Evolutionary conservation across 345 rosid genomes (phyloP), one percentile per base, ranked within the genome.

Genomic region (Lepidium africanum): DNA sequence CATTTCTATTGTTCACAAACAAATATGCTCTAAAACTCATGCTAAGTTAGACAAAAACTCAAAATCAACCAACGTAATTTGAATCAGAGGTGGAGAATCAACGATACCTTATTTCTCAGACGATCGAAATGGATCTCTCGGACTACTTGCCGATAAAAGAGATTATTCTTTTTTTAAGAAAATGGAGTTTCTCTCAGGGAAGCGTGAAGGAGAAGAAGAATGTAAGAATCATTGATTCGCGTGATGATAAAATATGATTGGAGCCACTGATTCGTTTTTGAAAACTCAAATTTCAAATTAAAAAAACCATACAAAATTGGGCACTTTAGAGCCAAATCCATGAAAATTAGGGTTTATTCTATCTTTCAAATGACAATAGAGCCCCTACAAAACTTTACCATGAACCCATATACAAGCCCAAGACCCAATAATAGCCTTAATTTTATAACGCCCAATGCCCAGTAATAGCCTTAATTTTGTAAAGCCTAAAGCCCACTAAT

Each of bases 301-400:
- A 59, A 65, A 0, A 1, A 12, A 46, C 23, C 10, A 23, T 25
- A 9, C 5, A 27, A 39, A 13, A 3, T 37, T 10, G 13, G 10
- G 45, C 32, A 19, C 5, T 32, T 47, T 50, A 39, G 74, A 71
- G 49, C 70, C 57, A 63, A 21, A 63, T 36, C 41, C 43, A 9
- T 0, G 59, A 50, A 33, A 30, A 67, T 60, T 74, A 60, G 77
- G 72, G 72, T 66, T 73, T 66, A 42, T 42, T 65, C 48, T 50
- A 35, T 13, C 3, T 3, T 1, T 7, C 3, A 51, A 73, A 66
- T 50, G 72, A 66, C 77, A 6, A 59, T 50, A 41, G 41, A 33
- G 46, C 60, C 72, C 67, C 32, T 51, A 3, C 10, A 3, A 36
- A n/a, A 5, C 16, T 6, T 1, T 16, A 11, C 25, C 11, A 23